Evolutionary conservation across 352 stramenopile genomes (phyloP), one percentile per base, ranked within the genome.

Genomic region (Phytophthora capsici): DNA sequence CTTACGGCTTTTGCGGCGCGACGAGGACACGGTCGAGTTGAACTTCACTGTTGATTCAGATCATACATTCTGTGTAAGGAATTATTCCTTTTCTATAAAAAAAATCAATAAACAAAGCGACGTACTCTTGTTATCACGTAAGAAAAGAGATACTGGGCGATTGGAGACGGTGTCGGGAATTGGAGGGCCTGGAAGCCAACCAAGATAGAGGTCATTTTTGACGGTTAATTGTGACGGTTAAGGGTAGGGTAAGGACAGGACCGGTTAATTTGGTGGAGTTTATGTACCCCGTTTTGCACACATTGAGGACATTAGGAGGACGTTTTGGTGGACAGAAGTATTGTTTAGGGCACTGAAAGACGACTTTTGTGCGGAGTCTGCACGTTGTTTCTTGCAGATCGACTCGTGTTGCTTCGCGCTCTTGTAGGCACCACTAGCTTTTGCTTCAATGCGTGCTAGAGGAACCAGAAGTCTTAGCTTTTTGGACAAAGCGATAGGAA

Each of bases 1-100:
- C 97, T 99, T 99, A 70, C 98, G 97, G 77, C 75, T 92, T 94
- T 99, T 99, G 66, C 98, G 94, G 75, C 98, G 96, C 74, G 93
- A 99, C 67, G 91, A 97, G 67, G 91, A 94, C 50, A 97, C 89
- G 70, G 94, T 95, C 71, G 89, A 91, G 86, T 97, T 98, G 82
- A 97, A 97, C 80, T 98, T 98, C 90, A 96, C 85, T 94, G 72
- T 72, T 53, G 47, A 43, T 52, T 22, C 17, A 46, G 8, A 34
- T 34, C 28, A 34, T 13, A 14, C 28, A 34, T 14, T 34, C 10
- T 9, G 28, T 9, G 28, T 12, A 28, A 52, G 5, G 34, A 43
- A 51, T 46, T 50, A 44, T 41, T n/a, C 7, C 12, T 43, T 37
- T 26, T 19, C 5, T 19, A 2, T 28, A 47, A 14, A n/a, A 45